Base-by-base conservation (phyloP, 129 eudicot species). In the Chrysanthemum seticuspe region DNA sequence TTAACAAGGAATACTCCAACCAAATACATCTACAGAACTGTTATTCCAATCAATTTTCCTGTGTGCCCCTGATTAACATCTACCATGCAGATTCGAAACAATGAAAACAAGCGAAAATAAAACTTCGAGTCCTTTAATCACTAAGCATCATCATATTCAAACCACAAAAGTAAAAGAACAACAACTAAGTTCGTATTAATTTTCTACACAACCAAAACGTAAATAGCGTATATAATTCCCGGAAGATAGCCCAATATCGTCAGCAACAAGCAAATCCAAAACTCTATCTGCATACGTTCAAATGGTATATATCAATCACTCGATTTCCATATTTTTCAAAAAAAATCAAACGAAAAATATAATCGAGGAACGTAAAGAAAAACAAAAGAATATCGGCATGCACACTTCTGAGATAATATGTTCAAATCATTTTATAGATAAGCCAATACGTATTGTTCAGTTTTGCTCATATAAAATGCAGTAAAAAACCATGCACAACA, bases 261-360 rank as follows among this genome's bases (percentile, higher is more conserved):
- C 83, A 90, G 87, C 93, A 90, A 69, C 84, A 90, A 71, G 74
- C 79, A 75, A 6, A 90, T 90, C 96, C 96, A 90, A 73, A 90
- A 90, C 80, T 90, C 93, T 31, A 85, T 80, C 96, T 90, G 87
- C 80, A 78, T 23, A 6, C 47, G 0, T 13, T 40, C 7, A 2
- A 60, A 11, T 25, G 29, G n/a, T 25, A 64, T 55, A 51, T 6
- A 4, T 16, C 27, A 34, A 34, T 18, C 40, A 54, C 11, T 52
- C 13, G 52, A 1, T 31, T 70, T 16, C 36, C 5, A 48, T 0
- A 50, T 19, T 21, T 25, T 49, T 50, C 23, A 34, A 16, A 7
- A 60, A 6, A 34, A 4, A 2, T 29, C 36, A 29, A 0, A 29
- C 4, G 4, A 29, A 2, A 29, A 29, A n/a, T n/a, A 31, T 31